Evolutionary conservation across 495 filamentous ascomycete species (phyloP).

Genomic region (Penicillium parvum): DNA sequence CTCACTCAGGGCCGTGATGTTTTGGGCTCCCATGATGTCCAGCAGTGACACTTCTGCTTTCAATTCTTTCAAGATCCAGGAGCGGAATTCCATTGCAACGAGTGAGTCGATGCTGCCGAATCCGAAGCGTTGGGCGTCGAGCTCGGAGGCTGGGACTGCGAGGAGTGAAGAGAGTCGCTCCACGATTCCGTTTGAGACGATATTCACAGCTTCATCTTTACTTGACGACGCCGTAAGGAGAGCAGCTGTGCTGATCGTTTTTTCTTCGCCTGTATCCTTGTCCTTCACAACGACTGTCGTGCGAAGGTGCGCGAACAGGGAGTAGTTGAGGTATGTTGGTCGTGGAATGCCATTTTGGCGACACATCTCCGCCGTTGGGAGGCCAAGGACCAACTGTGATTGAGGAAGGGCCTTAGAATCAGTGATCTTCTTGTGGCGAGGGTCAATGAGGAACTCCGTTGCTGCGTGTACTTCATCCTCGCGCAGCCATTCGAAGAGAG

Average conservation of each 20-base stretch:
- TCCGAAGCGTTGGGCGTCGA: constrained; percentile 32
- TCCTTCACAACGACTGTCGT: neutral
- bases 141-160: constrained; percentile 34
- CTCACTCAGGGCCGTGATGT: constrained; percentile 21
- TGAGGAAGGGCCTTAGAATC: neutral
- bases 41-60: constrained; percentile 35
- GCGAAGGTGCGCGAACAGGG: constrained; percentile 29
- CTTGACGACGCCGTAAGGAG: constrained; percentile 7
- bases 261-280: constrained; percentile 1
- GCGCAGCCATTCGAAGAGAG: constrained; percentile 21
- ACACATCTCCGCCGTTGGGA: constrained; percentile 21
- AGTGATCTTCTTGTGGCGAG: constrained; percentile 4
- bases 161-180: constrained; percentile 26
- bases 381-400: constrained; percentile 24
- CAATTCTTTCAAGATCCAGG: constrained; percentile 38
- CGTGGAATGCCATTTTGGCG: constrained; percentile 17
- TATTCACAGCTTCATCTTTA: constrained; percentile 11
- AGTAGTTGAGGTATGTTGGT: constrained; percentile 24
- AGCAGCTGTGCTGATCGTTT: constrained; percentile 7
- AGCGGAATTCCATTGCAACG: constrained; percentile 44
- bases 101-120: constrained; percentile 42
- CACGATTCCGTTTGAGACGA: constrained; percentile 22
- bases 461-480: constrained; percentile 28
- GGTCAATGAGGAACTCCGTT: constrained; percentile 28
- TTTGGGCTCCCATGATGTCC: constrained; percentile 35